These are phyloP conservation scores for Coemansia sp. DNA, from an alignment of 371 early-diverging fungal genomes.

Conservation along the genomic window DNA sequence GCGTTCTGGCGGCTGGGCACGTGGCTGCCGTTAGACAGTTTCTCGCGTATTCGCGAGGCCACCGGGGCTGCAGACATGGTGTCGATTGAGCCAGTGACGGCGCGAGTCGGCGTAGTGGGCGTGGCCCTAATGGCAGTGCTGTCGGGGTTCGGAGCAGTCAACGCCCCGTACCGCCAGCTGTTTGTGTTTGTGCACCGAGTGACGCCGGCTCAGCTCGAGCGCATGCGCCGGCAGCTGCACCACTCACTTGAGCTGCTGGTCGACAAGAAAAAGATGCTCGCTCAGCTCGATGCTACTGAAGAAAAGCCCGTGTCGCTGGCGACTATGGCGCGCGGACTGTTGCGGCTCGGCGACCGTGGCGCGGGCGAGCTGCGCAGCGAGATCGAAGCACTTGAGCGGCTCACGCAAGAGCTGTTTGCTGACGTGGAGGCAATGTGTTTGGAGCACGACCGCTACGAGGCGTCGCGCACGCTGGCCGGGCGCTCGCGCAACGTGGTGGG, in stretches of 20 bases:
- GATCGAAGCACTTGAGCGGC: conserved; percentile 61
- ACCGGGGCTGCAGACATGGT: conserved; percentile 33
- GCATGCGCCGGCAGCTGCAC: conserved; percentile 60
- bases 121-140: conserved; percentile 88
- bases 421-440: conserved; percentile 49
- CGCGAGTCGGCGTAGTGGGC: conserved; percentile 82
- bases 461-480: conserved; percentile 74
- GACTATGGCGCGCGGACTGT: conserved; percentile 34
- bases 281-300: conserved; percentile 47
- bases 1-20: conserved; percentile 66
- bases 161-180: conserved; percentile 75
- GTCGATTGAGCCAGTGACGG: conserved; percentile 67
- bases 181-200: conserved; percentile 64
- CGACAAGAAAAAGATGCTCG: conserved; percentile 60
- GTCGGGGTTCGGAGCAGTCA: conserved; percentile 94
- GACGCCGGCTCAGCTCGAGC: conserved; percentile 56
- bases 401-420: conserved; percentile 56
- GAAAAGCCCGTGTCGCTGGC: conserved; percentile 15
- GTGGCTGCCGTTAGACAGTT: conserved; percentile 48
- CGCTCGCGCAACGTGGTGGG: conserved; percentile 73
- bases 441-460: conserved; percentile 52
- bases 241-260: conserved; percentile 62
- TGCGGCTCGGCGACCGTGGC: conserved; percentile 27
- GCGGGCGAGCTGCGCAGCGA: conserved; percentile 54
- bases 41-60: conserved; percentile 43